phyloP scores from a whole-genome alignment of 2,329 filamentous ascomycete genomes.

The Phyllosticta paracitricarpa region DNA sequence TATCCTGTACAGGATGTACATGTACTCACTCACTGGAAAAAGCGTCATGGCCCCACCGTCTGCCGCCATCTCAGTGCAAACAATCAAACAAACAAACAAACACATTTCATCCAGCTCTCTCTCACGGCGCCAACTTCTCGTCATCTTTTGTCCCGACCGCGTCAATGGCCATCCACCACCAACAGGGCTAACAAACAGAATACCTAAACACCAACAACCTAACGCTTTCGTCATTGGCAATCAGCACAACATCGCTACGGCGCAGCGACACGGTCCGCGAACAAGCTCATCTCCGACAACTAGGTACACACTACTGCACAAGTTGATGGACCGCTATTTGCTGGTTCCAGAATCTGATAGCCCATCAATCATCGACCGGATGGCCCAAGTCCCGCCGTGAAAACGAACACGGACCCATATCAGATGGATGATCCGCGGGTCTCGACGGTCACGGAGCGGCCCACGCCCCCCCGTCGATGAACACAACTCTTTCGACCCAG shows the following conservation, averaged over 20 bases:
- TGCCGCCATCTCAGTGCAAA: no score
- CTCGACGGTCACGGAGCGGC: neutral
- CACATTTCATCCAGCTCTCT: neutral
- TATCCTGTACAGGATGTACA: no score
- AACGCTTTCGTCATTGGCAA: neutral
- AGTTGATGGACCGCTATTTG: neutral
- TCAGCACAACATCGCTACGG: neutral
- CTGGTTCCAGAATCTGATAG: neutral
- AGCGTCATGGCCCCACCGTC: no score
- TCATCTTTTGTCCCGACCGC: neutral
- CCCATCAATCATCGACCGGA: neutral
- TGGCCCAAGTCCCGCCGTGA: neutral
- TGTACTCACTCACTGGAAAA: no score
- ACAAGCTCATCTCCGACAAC: neutral
- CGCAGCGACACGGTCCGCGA: neutral
- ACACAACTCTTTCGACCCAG: neutral
- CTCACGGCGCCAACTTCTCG: neutral
- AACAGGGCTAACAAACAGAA: no score
- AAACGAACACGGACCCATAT: neutral
- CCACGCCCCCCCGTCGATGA: neutral
- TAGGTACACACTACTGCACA: neutral
- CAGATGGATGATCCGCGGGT: neutral
- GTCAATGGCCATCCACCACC: neutral
- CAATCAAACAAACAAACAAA: no score
- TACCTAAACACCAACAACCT: neutral